phyloP scores from a whole-genome alignment of 2,329 filamentous ascomycete genomes.

The Dothistroma septosporum region DNA sequence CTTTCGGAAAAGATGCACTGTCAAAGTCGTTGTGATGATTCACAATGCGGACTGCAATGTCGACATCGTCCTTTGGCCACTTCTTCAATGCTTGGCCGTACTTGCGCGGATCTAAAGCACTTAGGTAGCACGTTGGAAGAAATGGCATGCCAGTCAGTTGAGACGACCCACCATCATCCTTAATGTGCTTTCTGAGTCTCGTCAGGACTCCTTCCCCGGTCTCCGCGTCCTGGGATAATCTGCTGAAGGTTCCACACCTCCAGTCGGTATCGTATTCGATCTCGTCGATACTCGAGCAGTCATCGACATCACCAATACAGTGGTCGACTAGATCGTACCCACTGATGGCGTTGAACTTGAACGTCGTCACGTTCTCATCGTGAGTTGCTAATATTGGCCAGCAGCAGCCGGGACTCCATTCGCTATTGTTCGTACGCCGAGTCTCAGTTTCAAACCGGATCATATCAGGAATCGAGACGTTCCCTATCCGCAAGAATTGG shows the following conservation, averaged over 20 bases:
- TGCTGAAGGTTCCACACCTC: not conserved
- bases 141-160: constrained; percentile 11
- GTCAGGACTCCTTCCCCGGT: not conserved
- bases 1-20: constrained; percentile 6
- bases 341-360: constrained; percentile 3
- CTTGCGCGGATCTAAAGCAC: not conserved
- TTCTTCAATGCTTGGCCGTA: not conserved
- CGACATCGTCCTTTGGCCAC: constrained; percentile 10
- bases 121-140: constrained; percentile 12
- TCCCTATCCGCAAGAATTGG: not conserved
- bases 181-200: constrained; percentile 1
- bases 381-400: constrained; percentile 5
- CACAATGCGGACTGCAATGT: constrained; percentile 11
- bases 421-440: not conserved
- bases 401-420: constrained; percentile 3
- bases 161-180: not conserved
- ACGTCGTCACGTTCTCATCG: not conserved
- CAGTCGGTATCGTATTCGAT: not conserved
- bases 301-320: constrained; percentile 10
- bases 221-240: not conserved
- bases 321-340: constrained; percentile 14
- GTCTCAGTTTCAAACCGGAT: not conserved
- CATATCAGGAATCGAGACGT: not conserved
- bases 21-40: constrained; percentile 2
- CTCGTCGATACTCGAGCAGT: not conserved